Evolutionary conservation across 1,284 basidiomycete genomes (phyloP).

Genomic region (Testicularia cyperi): DNA sequence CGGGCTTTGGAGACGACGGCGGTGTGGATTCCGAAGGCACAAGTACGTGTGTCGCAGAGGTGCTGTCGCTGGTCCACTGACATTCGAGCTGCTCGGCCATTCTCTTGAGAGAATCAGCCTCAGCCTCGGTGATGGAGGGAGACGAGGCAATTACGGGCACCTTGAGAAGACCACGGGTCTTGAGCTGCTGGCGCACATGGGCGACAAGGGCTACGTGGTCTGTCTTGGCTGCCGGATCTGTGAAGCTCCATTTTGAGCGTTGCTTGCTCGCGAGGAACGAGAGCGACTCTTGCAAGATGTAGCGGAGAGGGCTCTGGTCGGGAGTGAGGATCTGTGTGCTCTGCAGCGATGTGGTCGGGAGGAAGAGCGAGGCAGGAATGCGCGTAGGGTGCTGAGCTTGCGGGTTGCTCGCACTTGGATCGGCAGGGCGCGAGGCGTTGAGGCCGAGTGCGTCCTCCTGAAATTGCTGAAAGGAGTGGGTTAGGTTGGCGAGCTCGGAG

Average conservation of each 20-base stretch:
- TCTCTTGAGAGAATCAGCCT: slow-evolving; percentile 36
- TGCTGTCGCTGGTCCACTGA: slow-evolving; percentile 44
- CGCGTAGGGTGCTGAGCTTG: slow-evolving; percentile 39
- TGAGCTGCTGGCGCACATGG: slow-evolving; percentile 37
- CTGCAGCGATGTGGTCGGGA: slow-evolving; percentile 40
- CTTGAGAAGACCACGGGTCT: slow-evolving; percentile 32
- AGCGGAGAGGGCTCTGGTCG: slow-evolving; percentile 33
- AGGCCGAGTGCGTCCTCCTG: slow-evolving; percentile 52
- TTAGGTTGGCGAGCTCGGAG: slow-evolving; percentile 28
- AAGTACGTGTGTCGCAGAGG: slow-evolving; percentile 50
- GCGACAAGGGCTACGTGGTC: slow-evolving; percentile 48
- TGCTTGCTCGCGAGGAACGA: slow-evolving; percentile 30
- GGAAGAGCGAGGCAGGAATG: slow-evolving; percentile 48
- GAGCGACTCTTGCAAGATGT: slow-evolving; percentile 41
- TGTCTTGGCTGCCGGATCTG: slow-evolving; percentile 25
- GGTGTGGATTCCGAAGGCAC: slow-evolving; percentile 39
- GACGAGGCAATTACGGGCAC: slow-evolving; percentile 31
- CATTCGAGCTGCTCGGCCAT: slow-evolving; percentile 49
- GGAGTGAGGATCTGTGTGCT: slow-evolving; percentile 23
- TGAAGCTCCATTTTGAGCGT: slow-evolving; percentile 38
- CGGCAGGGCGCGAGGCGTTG: slow-evolving; percentile 35
- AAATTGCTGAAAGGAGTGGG: slow-evolving; percentile 43
- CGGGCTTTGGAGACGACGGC: slow-evolving; percentile 34
- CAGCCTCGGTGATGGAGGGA: slow-evolving; percentile 50
- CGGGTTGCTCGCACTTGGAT: slow-evolving; percentile 24